Conservation (phyloP, 805 yeast species). For the Candida schatavii region DNA sequence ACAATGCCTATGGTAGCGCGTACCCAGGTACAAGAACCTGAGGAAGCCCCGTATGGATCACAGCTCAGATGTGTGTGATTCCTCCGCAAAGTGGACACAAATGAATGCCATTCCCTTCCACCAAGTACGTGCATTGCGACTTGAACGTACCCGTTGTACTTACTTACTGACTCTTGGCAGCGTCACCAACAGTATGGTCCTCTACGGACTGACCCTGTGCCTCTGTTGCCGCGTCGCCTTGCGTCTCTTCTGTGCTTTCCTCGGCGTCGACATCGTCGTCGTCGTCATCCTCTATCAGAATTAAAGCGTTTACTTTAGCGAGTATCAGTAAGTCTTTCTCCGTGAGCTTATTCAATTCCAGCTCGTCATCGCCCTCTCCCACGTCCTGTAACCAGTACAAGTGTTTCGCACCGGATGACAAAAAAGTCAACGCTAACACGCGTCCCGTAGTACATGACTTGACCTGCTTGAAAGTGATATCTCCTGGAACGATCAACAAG, state of each 20-base stretch:
- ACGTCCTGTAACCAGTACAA: slow-evolving; percentile 76
- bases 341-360: slow-evolving; percentile 52
- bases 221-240: slow-evolving; percentile 5
- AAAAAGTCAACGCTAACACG: slow-evolving; percentile 65
- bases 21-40: too few relatives aligned
- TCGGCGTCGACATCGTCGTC: slow-evolving; percentile 29
- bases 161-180: slow-evolving; percentile 12
- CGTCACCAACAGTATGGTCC: background rate
- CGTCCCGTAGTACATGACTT: slow-evolving; percentile 73
- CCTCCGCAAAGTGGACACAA: too few relatives aligned
- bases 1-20: too few relatives aligned
- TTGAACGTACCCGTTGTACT: too few relatives aligned
- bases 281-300: slow-evolving; percentile 36
- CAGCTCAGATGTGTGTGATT: too few relatives aligned
- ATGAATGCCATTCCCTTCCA: too few relatives aligned
- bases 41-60: too few relatives aligned
- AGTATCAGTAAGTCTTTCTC: slow-evolving; percentile 53
- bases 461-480: slow-evolving; percentile 73
- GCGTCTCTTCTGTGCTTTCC: slow-evolving; percentile 13
- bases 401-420: slow-evolving; percentile 57
- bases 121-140: too few relatives aligned
- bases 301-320: slow-evolving; percentile 42
- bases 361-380: slow-evolving; percentile 52
- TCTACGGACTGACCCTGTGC: slow-evolving; percentile 10
- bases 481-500: slow-evolving; percentile 78